Evolutionary conservation across 2,329 filamentous ascomycete species (phyloP).

Genomic region (Colletotrichum sansevieriae): DNA sequence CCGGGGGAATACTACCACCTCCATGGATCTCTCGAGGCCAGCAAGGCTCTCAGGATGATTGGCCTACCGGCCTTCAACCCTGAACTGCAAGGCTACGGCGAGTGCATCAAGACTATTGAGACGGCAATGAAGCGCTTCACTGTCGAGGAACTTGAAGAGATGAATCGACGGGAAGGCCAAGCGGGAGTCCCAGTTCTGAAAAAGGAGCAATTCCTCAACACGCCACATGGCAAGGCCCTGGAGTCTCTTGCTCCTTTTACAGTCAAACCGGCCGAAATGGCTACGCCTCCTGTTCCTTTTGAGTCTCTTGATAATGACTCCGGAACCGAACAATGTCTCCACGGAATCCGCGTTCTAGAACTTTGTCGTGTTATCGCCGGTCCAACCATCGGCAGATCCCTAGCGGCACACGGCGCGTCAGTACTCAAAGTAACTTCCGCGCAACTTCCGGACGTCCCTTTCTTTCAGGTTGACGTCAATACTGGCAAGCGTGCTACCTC

Average conservation of each 20-base stretch:
- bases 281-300: conserved; percentile 58
- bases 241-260: conserved; percentile 53
- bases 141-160: conserved; percentile 62
- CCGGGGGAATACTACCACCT: conserved; percentile 74
- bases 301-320: neutral
- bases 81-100: conserved; percentile 66
- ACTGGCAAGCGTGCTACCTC: conserved; percentile 72
- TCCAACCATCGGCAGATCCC: conserved; percentile 73
- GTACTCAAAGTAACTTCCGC: conserved; percentile 75
- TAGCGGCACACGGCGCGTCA: conserved; percentile 77
- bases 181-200: conserved; percentile 69
- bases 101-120: conserved; percentile 68
- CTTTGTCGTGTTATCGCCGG: conserved; percentile 77
- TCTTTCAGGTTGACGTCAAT: conserved; percentile 75
- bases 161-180: conserved; percentile 63
- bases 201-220: conserved; percentile 65
- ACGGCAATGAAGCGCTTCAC: conserved; percentile 64
- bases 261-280: conserved; percentile 58
- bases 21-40: conserved; percentile 75
- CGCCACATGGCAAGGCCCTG: conserved; percentile 59
- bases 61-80: conserved; percentile 71
- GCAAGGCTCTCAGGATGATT: conserved; percentile 73
- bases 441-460: conserved; percentile 71
- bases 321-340: conserved; percentile 53
- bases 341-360: conserved; percentile 75